Percentiles rank a stretch among this genome's conserved stretches.
phyloP scores from a whole-genome alignment of 305 asterid genomes.

The Andrographis paniculata region DNA sequence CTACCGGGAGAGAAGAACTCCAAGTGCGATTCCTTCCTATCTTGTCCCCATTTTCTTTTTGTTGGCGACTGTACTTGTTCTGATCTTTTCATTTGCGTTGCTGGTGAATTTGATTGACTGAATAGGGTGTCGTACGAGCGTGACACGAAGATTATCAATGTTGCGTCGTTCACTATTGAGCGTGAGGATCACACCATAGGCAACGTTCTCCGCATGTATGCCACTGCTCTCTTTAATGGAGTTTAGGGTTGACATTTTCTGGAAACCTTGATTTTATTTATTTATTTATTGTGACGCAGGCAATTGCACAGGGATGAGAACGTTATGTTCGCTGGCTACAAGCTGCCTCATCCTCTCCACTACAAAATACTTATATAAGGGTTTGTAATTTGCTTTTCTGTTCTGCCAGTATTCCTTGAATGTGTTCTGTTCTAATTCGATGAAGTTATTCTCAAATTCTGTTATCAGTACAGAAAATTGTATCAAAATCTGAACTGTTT shows the following conservation, averaged over 20 bases:
- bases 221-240: not conserved
- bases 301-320: slow-evolving; percentile 81
- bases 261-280: too few species aligned
- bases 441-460: too few species aligned
- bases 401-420: too few species aligned
- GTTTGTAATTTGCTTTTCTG: too few species aligned
- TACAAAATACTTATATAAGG: slow-evolving; percentile 61
- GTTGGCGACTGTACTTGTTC: too few species aligned
- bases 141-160: slow-evolving; percentile 89
- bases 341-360: slow-evolving; percentile 94
- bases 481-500: too few species aligned
- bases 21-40: too few species aligned
- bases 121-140: slow-evolving; percentile 86
- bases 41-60: too few species aligned
- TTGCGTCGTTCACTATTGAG: slow-evolving; percentile 82
- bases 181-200: slow-evolving; percentile 93
- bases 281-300: slow-evolving; percentile 31
- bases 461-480: too few species aligned
- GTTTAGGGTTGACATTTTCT: slow-evolving; percentile 3
- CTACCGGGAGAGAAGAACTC: too few species aligned
- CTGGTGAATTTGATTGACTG: slow-evolving; percentile 11
- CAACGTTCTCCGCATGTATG: slow-evolving; percentile 82
- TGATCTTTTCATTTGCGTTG: too few species aligned
- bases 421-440: too few species aligned
- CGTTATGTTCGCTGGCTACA: slow-evolving; percentile 87